Conservation (phyloP, 345 rosid species). For the Microcos paniculata region DNA sequence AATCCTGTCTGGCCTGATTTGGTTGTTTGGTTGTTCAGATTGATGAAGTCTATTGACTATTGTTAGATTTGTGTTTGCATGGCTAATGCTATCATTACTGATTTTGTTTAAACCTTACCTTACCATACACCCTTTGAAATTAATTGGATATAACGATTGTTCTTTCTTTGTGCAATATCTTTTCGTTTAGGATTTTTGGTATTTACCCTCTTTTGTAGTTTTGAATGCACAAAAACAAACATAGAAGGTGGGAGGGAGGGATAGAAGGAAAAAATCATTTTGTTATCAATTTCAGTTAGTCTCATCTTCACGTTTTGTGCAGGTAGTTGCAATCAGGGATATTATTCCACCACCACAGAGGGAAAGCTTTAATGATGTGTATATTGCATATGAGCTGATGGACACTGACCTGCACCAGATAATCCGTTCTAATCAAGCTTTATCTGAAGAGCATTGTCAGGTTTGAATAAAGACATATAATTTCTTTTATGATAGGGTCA, state of each 20-base stretch:
- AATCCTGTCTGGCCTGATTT: not conserved
- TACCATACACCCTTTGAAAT: not conserved
- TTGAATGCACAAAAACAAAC: not conserved
- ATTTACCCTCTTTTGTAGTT: not conserved
- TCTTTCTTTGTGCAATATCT: not conserved
- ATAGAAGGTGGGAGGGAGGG: not conserved
- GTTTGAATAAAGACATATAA: constrained; percentile 32
- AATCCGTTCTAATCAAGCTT: constrained; percentile 57
- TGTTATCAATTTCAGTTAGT: not conserved
- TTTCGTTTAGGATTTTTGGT: not conserved
- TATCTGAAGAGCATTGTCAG: constrained; percentile 73
- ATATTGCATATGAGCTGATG: constrained; percentile 86
- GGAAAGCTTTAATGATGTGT: constrained; percentile 69
- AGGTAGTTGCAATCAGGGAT: constrained; percentile 93
- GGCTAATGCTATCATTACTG: not conserved
- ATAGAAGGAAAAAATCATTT: not conserved
- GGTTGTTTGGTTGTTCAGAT: not conserved
- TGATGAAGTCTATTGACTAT: not conserved
- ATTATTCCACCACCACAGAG: constrained; percentile 78
- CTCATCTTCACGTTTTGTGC: constrained; percentile 25
- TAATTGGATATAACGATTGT: not conserved
- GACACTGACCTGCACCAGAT: constrained; percentile 65
- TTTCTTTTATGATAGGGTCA: not conserved
- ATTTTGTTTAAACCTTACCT: not conserved
- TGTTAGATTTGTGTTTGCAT: constrained; percentile 4